Conservation (phyloP, 495 filamentous ascomycete genomes). For the Friedmanniomyces endolithicus region DNA sequence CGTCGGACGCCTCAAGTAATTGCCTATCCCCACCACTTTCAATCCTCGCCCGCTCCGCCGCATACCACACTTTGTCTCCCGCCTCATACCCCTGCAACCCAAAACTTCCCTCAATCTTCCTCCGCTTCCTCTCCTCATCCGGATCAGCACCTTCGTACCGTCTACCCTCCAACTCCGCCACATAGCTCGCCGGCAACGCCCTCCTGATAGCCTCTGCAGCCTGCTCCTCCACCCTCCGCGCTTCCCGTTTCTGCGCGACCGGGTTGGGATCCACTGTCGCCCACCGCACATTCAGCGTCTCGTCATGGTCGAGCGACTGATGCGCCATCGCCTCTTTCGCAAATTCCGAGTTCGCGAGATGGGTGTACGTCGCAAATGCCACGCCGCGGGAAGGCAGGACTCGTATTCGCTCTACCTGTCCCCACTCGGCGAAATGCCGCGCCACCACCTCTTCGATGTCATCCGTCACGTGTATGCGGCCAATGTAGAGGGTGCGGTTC, state of each 20-base stretch:
- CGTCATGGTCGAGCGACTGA: constrained; percentile 72
- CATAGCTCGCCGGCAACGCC: constrained; percentile 82
- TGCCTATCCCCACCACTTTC: constrained; percentile 30
- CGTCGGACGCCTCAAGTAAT: constrained; percentile 31
- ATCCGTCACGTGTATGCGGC: constrained; percentile 88
- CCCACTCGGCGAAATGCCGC: constrained; percentile 89
- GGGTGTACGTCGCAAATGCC: constrained; percentile 78
- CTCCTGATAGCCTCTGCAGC: constrained; percentile 90
- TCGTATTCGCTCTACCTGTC: constrained; percentile 62
- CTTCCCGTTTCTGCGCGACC: constrained; percentile 85
- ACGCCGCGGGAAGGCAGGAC: constrained; percentile 88
- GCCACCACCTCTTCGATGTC: constrained; percentile 96
- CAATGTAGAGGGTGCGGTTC: constrained; percentile 86
- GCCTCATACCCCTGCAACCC: constrained; percentile 86
- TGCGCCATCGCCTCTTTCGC: constrained; percentile 62
- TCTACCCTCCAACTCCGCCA: constrained; percentile 86
- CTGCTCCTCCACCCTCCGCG: constrained; percentile 81
- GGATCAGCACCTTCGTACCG: constrained; percentile 41
- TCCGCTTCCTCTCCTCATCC: constrained; percentile 70
- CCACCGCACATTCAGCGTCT: constrained; percentile 94
- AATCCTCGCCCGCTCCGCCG: constrained; percentile 36
- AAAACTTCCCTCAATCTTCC: constrained; percentile 82
- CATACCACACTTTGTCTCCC: constrained; percentile 89
- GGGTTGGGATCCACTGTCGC: constrained; percentile 95
- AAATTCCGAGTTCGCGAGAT: constrained; percentile 48